Conservation (phyloP, 2,329 filamentous ascomycete species). For the Conoideocrella luteorostrata region DNA sequence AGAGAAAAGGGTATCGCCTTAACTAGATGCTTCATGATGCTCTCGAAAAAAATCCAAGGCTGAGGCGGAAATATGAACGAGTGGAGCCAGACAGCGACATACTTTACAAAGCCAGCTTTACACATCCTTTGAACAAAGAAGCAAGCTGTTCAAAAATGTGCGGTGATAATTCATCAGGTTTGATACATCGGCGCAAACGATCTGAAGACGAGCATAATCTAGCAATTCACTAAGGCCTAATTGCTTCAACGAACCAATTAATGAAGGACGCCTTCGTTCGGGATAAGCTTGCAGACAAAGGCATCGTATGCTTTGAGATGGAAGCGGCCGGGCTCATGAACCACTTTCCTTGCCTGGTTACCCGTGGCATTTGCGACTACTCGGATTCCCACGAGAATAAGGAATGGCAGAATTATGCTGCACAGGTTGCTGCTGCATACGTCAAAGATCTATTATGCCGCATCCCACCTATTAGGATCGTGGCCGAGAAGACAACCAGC, state of each 20-base stretch:
- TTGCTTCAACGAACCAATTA: constrained; percentile 9
- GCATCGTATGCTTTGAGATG: constrained; percentile 19
- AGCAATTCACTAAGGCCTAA: constrained; percentile 14
- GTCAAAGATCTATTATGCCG: constrained; percentile 17
- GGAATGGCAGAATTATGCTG: too few species aligned
- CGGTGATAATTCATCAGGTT: constrained; percentile 1
- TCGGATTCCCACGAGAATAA: too few species aligned
- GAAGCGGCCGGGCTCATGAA: constrained; percentile 24
- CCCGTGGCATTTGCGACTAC: constrained; percentile 31
- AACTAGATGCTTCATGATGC: too few species aligned
- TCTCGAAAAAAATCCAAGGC: too few species aligned
- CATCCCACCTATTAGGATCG: not conserved
- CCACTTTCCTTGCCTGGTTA: constrained; percentile 15
- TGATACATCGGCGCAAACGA: constrained; percentile 2
- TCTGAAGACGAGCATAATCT: constrained; percentile 4
- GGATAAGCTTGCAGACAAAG: constrained; percentile 15
- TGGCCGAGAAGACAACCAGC: not conserved
- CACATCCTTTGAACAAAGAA: constrained; percentile 9
- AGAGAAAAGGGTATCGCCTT: not conserved
- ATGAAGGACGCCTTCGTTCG: constrained; percentile 17
- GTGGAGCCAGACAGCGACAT: too few species aligned
- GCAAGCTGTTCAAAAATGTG: constrained; percentile 8
- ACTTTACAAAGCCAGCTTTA: constrained; percentile 6
- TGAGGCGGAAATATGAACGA: too few species aligned
- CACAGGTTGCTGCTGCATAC: constrained; percentile 22